A percentile compares a stretch with the other conserved stretches of the same genome.
phyloP scores from a whole-genome alignment of 331 rosid genomes.

The Prunus yedoensis region DNA sequence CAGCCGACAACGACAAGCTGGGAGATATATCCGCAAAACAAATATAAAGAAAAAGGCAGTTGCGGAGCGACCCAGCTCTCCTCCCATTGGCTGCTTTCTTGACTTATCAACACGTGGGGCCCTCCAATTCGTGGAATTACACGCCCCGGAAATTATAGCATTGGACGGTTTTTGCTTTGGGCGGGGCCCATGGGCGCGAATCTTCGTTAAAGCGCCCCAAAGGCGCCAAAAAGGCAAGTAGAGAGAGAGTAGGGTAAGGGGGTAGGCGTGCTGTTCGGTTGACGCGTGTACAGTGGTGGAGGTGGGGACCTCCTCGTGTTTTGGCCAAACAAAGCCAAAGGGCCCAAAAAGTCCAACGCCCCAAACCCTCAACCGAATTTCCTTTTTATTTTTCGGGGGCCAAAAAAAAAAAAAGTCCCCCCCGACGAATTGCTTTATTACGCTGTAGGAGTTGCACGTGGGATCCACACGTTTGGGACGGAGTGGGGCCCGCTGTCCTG shows the following conservation, averaged over 20 bases:
- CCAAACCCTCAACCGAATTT: conserved; percentile 10
- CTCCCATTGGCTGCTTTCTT: conserved; percentile 59
- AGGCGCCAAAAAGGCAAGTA: conserved; percentile 24
- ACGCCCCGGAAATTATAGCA: conserved; percentile 30
- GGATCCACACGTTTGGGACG: conserved; percentile 17
- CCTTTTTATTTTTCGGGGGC: not conserved
- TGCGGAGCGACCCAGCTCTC: conserved; percentile 49
- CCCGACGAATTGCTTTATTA: conserved; percentile 10
- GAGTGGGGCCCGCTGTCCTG: conserved; percentile 31
- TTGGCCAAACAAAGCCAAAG: not conserved
- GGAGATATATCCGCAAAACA: conserved; percentile 54
- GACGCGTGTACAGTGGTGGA: conserved; percentile 65
- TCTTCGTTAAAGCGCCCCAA: conserved; percentile 48
- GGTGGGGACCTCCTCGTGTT: conserved; percentile 12
- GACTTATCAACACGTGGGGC: conserved; percentile 71
- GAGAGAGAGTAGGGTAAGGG: conserved; percentile 32
- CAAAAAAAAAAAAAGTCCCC: not conserved
- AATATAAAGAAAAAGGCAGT: conserved; percentile 43
- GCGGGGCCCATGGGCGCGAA: conserved; percentile 50
- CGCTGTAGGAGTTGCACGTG: conserved; percentile 32
- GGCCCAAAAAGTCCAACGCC: conserved; percentile 37
- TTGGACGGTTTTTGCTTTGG: conserved; percentile 17
- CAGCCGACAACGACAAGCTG: conserved; percentile 63
- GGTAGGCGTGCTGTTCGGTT: conserved; percentile 36
- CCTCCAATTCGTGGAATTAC: conserved; percentile 57